Evolutionary conservation across 129 eudicot genomes (phyloP), one percentile per base, ranked within the genome.

Genomic region (Flaveria robusta): DNA sequence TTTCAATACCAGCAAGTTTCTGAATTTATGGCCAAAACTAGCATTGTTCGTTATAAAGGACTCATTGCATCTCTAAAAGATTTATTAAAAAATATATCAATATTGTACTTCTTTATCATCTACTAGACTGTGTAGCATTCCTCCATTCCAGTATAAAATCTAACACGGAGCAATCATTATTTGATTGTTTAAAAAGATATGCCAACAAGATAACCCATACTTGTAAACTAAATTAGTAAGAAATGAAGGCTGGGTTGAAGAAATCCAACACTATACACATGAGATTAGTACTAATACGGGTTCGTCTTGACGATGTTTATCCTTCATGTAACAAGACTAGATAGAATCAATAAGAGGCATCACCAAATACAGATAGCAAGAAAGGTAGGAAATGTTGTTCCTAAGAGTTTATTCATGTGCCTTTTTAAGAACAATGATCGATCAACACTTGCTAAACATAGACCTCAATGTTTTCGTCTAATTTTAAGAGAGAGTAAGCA

Each of bases 401-500:
- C 58, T n/a, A 51, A 6, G 9, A 51, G 20, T 51, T n/a, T 16
- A n/a, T 16, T 51, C 58, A 16, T 51, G 20, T 51, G 58, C 20
- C 15, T 51, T 16, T 11, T 11, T 13, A 13, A 14, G 14, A 47
- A 50, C 24, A 18, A n/a, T 6, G 60, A 6, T 19, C 12, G 19
- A 11, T 54, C 24, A 5, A 26, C 43, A 27, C 20, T 34, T 20
- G 62, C 29, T 55, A 41, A 20, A 58, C n/a, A 9, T 14, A 22
- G 12, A 42, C 18, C 24, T 43, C 16, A 8, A 5, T 69, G 72
- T 24, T 58, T 77, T 13, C 8, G 27, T 50, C 68, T 14, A 41
- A 37, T 10, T 23, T 29, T 9, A 18, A 18, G 26, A 55, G 23
- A 24, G 60, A 77, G 69, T 55, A 74, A 56, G 62, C 58, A 59